A percentile compares a stretch with the other conserved stretches of the same genome.
phyloP scores from a whole-genome alignment of 345 rosid species.

The Populus pruinosa region DNA sequence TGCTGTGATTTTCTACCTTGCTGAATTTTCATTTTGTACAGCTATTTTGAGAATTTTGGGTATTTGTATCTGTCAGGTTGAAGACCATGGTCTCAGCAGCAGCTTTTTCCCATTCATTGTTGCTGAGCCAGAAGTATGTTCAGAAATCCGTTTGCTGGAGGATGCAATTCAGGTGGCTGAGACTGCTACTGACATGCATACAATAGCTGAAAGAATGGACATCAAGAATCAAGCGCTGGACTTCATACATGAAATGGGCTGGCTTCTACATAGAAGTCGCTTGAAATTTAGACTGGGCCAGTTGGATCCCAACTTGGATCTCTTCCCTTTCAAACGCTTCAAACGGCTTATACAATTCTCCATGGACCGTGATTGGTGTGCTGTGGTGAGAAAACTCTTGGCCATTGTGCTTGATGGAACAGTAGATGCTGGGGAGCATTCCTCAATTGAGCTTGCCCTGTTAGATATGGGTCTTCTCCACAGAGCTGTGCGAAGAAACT shows the following conservation, averaged over 20 bases:
- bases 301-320: constrained; percentile 57
- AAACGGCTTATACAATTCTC: constrained; percentile 90
- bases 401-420: constrained; percentile 64
- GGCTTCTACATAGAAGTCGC: constrained; percentile 88
- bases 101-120: constrained; percentile 93
- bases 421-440: constrained; percentile 53
- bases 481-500: constrained; percentile 88
- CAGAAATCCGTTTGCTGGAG: constrained; percentile 79
- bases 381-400: constrained; percentile 81
- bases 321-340: constrained; percentile 65
- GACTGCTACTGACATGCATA: constrained; percentile 28
- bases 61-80: constrained; percentile 50
- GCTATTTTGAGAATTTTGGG: constrained; percentile 13
- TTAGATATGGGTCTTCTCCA: constrained; percentile 81
- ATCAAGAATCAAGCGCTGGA: constrained; percentile 68
- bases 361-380: constrained; percentile 91
- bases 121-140: constrained; percentile 77
- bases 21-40: background rate
- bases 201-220: constrained; percentile 27
- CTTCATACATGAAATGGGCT: constrained; percentile 91
- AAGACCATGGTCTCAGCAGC: constrained; percentile 76
- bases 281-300: constrained; percentile 49
- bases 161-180: constrained; percentile 50
- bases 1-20: background rate
- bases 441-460: constrained; percentile 48